These are phyloP conservation scores for Boletus edulis DNA, from an alignment of 768 basidiomycete genomes.

Conservation along the genomic window DNA sequence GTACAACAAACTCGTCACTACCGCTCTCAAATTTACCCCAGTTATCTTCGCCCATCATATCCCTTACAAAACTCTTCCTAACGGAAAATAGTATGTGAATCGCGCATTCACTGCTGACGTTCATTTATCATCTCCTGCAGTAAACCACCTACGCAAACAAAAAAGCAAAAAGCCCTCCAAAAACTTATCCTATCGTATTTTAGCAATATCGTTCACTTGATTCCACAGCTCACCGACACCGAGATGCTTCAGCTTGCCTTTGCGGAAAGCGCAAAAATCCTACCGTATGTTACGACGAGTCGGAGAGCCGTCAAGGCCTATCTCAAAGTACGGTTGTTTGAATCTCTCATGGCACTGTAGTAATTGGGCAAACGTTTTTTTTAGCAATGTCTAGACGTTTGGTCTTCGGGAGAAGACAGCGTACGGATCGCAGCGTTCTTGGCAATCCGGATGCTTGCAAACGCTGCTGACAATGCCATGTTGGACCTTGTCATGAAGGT, in stretches of 20 bases:
- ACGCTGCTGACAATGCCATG: conserved; percentile 74
- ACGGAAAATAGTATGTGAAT: conserved; percentile 79
- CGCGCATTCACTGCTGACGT: not conserved
- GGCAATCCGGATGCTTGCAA: conserved; percentile 76
- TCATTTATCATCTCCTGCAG: conserved; percentile 38
- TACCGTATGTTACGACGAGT: conserved; percentile 85
- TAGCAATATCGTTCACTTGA: conserved; percentile 76
- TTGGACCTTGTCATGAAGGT: conserved; percentile 88
- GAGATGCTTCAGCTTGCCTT: conserved; percentile 69
- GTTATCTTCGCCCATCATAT: conserved; percentile 84
- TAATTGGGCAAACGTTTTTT: not conserved
- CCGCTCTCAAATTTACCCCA: conserved; percentile 87
- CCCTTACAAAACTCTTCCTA: conserved; percentile 77
- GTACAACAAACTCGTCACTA: conserved; percentile 90
- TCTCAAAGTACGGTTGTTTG: conserved; percentile 65
- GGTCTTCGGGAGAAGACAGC: conserved; percentile 79
- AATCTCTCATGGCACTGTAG: not conserved
- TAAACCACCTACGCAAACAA: conserved; percentile 79
- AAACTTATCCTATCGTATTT: conserved; percentile 89
- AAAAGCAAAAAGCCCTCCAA: conserved; percentile 80
- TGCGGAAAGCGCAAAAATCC: conserved; percentile 80
- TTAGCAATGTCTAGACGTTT: conserved; percentile 79
- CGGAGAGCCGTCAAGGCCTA: conserved; percentile 84
- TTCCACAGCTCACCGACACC: conserved; percentile 70
- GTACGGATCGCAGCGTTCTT: conserved; percentile 85